Evolutionary conservation across 352 stramenopile genomes (phyloP), one percentile per base, ranked within the genome.

Genomic region (Lagenidium giganteum): DNA sequence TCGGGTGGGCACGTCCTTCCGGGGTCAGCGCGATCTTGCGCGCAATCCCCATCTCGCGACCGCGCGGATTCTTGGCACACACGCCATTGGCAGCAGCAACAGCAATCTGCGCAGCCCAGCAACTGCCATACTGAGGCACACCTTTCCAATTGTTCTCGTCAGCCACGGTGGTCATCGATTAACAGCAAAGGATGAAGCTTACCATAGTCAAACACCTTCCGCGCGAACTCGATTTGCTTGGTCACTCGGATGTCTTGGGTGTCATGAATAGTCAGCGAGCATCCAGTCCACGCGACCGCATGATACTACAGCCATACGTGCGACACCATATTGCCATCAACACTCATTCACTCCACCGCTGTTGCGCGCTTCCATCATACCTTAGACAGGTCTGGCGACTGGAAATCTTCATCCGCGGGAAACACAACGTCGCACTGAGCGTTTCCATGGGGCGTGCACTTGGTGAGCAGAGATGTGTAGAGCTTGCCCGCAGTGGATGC

Each of bases 51-150:
- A 87, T 81, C 53, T 87, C 74, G 4, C 68, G 66, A 20, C 74
- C 74, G 7, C 65, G 61, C 22, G 66, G 68, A 36, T 86, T 86
- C 26, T 63, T 41, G 26, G 56, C 68, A 31, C 68, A 80, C 39
- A 69, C 38, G 11, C 74, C 74, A 37, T 67, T 67, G 26, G 74
- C 66, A 39, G 70, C 70, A 36, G 53, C 57, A 16, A 84, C 70
- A 13, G 74, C 74, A 32, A 87, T 80, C 57, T 87, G 74, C 31
- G 67, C 70, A 20, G 66, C 74, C 68, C 68, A 87, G 54, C 74
- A 87, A 38, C 70, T 84, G 34, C 74, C 74, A 26, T 76, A 87
- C 52, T 87, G 70, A 28, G 67, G 69, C 28, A 81, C 57, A 9
- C 68, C 67, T 78, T n/a, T n/a, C n/a, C n/a, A n/a, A n/a, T n/a